Percentiles rank a stretch among this genome's conserved stretches.
Conservation (phyloP, 768 basidiomycete species). For the Tricholoma hemisulphureum region DNA sequence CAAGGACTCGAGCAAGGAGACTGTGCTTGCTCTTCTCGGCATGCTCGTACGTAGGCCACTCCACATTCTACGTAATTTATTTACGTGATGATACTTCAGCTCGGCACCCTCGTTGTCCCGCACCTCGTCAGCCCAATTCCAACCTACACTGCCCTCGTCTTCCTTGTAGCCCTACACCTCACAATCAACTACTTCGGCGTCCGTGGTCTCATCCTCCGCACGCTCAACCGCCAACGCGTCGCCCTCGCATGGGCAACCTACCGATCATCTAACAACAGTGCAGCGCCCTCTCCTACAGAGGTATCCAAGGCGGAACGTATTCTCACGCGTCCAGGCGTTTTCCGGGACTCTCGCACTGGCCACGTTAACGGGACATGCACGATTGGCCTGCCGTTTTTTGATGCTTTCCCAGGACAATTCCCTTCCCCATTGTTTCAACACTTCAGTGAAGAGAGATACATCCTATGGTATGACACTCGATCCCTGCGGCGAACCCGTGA, state of each 20-base stretch:
- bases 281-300: conserved; percentile 31
- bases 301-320: conserved; percentile 46
- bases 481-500: conserved; percentile 16
- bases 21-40: conserved; percentile 62
- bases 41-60: conserved; percentile 51
- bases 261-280: conserved; percentile 18
- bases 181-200: conserved; percentile 60
- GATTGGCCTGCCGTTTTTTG: conserved; percentile 49
- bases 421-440: conserved; percentile 34
- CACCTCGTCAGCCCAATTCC: conserved; percentile 45
- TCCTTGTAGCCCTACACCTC: conserved; percentile 55
- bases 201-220: conserved; percentile 52
- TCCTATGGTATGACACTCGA: conserved; percentile 49
- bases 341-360: conserved; percentile 38
- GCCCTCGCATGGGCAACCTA: conserved; percentile 51
- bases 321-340: conserved; percentile 36
- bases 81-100: conserved; percentile 33
- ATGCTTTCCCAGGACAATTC: conserved; percentile 27
- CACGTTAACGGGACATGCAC: conserved; percentile 42
- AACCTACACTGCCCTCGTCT: conserved; percentile 51
- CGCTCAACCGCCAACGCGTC: conserved; percentile 60
- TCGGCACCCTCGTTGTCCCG: conserved; percentile 59
- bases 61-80: neutral
- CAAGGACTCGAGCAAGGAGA: conserved; percentile 72
- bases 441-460: conserved; percentile 46